phyloP scores from a whole-genome alignment of 169 alveolate genomes.

The Cryptosporidium xiaoi region DNA sequence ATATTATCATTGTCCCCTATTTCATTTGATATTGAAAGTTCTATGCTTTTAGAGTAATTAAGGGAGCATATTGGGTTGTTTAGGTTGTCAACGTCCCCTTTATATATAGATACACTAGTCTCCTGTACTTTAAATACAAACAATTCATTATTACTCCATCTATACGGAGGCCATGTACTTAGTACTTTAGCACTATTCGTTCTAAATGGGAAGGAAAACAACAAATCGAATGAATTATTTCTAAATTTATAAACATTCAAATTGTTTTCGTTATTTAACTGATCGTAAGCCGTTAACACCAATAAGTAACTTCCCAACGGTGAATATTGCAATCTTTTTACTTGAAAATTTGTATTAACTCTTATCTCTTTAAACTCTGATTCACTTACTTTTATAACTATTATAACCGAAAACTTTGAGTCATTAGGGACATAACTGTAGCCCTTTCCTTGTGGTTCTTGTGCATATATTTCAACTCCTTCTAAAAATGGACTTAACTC shows the following conservation, averaged over 20 bases:
- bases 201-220: conserved; percentile 58
- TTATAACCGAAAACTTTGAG: conserved; percentile 28
- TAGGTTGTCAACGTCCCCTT: conserved; percentile 46
- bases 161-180: conserved; percentile 73
- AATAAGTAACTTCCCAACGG: conserved; percentile 69
- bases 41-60: conserved; percentile 46
- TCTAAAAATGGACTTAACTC: conserved; percentile 30
- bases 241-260: conserved; percentile 27
- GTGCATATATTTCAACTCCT: conserved; percentile 73
- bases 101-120: conserved; percentile 55
- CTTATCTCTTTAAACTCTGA: not conserved
- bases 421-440: conserved; percentile 58
- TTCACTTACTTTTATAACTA: not conserved
- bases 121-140: conserved; percentile 70
- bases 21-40: conserved; percentile 37
- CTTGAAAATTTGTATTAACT: conserved; percentile 19
- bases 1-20: conserved; percentile 2
- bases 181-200: conserved; percentile 69
- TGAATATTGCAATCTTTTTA: conserved; percentile 49
- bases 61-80: conserved; percentile 39
- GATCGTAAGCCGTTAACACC: conserved; percentile 38
- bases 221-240: not conserved
- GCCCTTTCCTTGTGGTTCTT: conserved; percentile 69
- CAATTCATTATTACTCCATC: conserved; percentile 73
- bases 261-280: conserved; percentile 37